Conservation (phyloP, 2,329 filamentous ascomycete species). For the Arthroderma sp. region DNA sequence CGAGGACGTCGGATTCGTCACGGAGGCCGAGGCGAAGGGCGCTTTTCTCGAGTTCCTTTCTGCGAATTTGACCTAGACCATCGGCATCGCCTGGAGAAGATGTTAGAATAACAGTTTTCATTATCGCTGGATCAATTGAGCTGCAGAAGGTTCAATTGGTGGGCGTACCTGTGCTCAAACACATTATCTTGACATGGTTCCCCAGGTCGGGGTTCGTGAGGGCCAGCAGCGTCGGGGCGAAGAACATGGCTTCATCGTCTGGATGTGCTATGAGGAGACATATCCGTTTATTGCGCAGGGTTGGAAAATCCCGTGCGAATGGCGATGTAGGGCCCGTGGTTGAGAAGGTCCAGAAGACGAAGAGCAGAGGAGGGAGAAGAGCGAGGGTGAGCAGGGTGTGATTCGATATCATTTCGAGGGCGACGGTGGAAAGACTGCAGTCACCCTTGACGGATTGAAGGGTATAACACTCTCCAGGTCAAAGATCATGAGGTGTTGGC, state of each 20-base stretch:
- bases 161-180: constrained; percentile 62
- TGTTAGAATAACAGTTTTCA: background rate
- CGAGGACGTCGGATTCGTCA: constrained; percentile 63
- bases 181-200: constrained; percentile 90
- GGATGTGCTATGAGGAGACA: constrained; percentile 91
- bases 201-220: constrained; percentile 65
- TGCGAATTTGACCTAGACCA: constrained; percentile 69
- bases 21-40: constrained; percentile 63
- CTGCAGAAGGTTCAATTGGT: background rate
- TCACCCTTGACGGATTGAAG: too few relatives aligned
- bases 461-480: too few relatives aligned
- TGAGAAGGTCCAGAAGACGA: constrained; percentile 31
- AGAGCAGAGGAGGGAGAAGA: constrained; percentile 27
- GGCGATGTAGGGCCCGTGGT: constrained; percentile 26
- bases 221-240: constrained; percentile 75
- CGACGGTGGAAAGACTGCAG: background rate
- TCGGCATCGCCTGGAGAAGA: constrained; percentile 59
- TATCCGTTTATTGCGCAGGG: constrained; percentile 68
- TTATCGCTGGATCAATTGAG: background rate
- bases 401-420: constrained; percentile 7
- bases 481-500: too few relatives aligned
- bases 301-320: constrained; percentile 37
- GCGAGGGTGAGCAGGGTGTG: constrained; percentile 16
- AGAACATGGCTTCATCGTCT: constrained; percentile 99
- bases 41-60: constrained; percentile 71